Evolutionary conservation across 2,329 filamentous ascomycete genomes (phyloP).

Genomic region (Diaporthe citrichinensis): DNA sequence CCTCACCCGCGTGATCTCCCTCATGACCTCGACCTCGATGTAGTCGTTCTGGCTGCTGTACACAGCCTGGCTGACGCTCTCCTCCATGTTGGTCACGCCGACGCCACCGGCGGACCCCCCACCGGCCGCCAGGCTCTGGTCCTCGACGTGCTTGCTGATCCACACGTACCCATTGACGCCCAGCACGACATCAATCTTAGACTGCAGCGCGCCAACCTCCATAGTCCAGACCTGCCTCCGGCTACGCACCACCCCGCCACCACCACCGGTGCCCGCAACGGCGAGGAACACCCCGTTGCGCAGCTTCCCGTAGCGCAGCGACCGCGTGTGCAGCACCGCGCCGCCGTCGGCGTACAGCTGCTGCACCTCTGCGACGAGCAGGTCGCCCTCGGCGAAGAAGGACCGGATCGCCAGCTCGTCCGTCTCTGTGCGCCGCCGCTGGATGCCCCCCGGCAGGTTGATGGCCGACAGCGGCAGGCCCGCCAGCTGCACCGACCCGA

Average conservation of each 20-base stretch:
- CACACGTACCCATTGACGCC: slow-evolving; percentile 98
- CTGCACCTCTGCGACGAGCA: slow-evolving; percentile 96
- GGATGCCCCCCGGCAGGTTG: slow-evolving; percentile 93
- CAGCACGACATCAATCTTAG: slow-evolving; percentile 86
- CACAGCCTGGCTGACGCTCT: slow-evolving; percentile 85
- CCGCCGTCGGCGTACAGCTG: slow-evolving; percentile 87
- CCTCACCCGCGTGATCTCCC: slow-evolving; percentile 88
- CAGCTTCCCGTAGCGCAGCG: slow-evolving; percentile 94
- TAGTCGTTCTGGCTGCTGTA: slow-evolving; percentile 97
- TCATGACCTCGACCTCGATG: slow-evolving; percentile 81
- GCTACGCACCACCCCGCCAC: slow-evolving; percentile 86
- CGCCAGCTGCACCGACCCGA: slow-evolving; percentile 88
- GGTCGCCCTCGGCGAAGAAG: slow-evolving; percentile 97
- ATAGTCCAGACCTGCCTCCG: slow-evolving; percentile 92
- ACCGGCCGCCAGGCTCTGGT: slow-evolving; percentile 61
- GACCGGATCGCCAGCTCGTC: slow-evolving; percentile 97
- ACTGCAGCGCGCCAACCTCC: slow-evolving; percentile 62
- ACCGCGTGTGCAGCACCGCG: slow-evolving; percentile 90
- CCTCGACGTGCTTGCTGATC: slow-evolving; percentile 87
- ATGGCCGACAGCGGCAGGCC: slow-evolving; percentile 89
- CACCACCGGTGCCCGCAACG: slow-evolving; percentile 85
- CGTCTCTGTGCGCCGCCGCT: slow-evolving; percentile 91
- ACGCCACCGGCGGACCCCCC: slow-evolving; percentile 69
- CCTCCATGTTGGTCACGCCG: slow-evolving; percentile 88
- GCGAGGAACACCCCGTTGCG: slow-evolving; percentile 92